Evolutionary conservation across 1,284 basidiomycete species (phyloP), one percentile per base, ranked within the genome.

Genomic region (Stygiomarasmius scandens): DNA sequence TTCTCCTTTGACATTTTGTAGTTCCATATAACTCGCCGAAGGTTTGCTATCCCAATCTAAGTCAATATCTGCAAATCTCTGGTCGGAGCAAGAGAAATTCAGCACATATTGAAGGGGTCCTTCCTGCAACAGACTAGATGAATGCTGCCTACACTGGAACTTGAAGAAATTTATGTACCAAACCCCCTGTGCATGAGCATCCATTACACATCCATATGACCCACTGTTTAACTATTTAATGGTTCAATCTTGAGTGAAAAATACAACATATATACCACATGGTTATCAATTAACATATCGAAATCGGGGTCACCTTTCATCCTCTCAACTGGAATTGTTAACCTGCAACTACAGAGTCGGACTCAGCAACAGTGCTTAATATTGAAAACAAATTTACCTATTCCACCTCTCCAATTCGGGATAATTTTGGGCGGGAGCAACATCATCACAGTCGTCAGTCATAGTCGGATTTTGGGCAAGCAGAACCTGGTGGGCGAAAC

Each of bases 201-300:
- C 53, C 57, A 41, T 54, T 49, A 19, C 47, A 52, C 57, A 58
- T 58, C 43, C 41, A 58, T n/a, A 54, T 24, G 16, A 27, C 54
- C 47, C 47, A 58, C 41, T 11, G 5, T 32, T 32, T 32, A 32
- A 6, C 9, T 14, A 6, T 3, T 10, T 32, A 45, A 25, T n/a
- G 20, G 10, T 0, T 32, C 11, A 10, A n/a, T n/a, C 3, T 27
- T 27, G 32, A n/a, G 20, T 32, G 5, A 32, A 32, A 32, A 32
- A 12, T 12, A 32, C 12, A 32, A 12, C 12, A 12, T 6, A 12
- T 6, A 6, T 32, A 32, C 29, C 32, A 32, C 29, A 32, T 32
- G 29, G 12, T 5, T 34, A 19, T 36, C 20, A 19, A 36, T 11
- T 20, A 54, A 54, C 4, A 52, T 20, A 24, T 22, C 32, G 8